phyloP scores from a whole-genome alignment of 2,329 filamentous ascomycete genomes.

The Spiromastix sp. region DNA sequence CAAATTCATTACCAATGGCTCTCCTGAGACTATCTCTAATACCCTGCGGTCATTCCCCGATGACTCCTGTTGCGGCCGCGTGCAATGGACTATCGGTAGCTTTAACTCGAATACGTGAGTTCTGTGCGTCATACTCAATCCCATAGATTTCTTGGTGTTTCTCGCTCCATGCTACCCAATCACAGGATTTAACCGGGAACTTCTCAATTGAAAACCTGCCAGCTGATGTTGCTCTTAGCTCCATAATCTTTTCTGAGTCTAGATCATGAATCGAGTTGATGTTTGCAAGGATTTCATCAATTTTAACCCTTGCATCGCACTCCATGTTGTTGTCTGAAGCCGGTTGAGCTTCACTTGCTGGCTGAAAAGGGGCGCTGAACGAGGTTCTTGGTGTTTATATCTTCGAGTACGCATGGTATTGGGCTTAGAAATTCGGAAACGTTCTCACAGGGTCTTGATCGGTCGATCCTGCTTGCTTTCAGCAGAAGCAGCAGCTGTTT shows the following conservation, averaged over 20 bases:
- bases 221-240: neutral
- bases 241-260: neutral
- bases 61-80: neutral
- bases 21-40: neutral
- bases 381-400: no score
- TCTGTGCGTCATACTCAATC: conserved; percentile 1
- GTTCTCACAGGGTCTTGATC: no score
- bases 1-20: neutral
- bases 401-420: no score
- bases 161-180: neutral
- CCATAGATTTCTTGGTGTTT: neutral
- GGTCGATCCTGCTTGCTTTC: no score
- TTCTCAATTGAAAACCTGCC: neutral
- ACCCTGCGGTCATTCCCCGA: neutral
- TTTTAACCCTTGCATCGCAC: no score
- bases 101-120: neutral
- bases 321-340: no score
- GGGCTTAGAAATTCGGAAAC: no score
- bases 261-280: neutral
- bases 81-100: neutral
- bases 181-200: neutral
- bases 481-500: no score
- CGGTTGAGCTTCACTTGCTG: no score
- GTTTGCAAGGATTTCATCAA: neutral
- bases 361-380: no score